Evolutionary conservation across 2,329 filamentous ascomycete genomes (phyloP), one percentile per base, ranked within the genome.

Genomic region (Talaromyces verruculosus): DNA sequence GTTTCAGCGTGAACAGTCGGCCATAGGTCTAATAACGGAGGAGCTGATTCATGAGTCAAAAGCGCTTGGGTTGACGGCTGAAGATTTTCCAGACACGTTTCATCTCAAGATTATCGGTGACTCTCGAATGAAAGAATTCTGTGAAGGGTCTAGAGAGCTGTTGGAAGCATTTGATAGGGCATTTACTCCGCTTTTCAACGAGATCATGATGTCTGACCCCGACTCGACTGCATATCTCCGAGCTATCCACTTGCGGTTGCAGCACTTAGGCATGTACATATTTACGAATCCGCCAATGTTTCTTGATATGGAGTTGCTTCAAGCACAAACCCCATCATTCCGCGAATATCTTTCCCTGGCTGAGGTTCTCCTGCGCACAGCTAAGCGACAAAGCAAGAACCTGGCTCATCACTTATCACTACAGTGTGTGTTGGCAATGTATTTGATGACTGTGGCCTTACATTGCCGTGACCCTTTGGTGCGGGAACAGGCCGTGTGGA

Each of bases 341-440:
- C 60, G 60, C 2, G 60, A 62, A 62, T 62, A 62, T 62, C n/a
- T 62, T 10, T 62, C 45, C n/a, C 33, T 62, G 19, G 45, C 60
- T 7, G 60, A 62, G 30, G 45, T 62, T 39, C 43, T 62, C 19
- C 60, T 62, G 30, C 60, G n/a, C 30, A 51, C 60, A 22, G 45
- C 45, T 22, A 51, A 39, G 43, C 43, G 41, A 8, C 43, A 62
- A 25, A 62, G 43, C 33, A 51, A 28, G 60, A 62, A 62, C 19
- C 33, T 45, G 3, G 60, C 60, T 51, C 33, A 62, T 13, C 43
- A 51, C 15, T 8, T 62, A 2, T 62, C 45, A 30, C 22, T 62
- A 51, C 60, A 62, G 15, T 62, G 43, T 17, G n/a, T 51, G 1
- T 25, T 62, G 60, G 28, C 43, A 35, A 0, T 51, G 30, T 45